These are phyloP conservation scores for Symbiodinium natans DNA, from an alignment of 73 alveolate species.

Conservation along the genomic window DNA sequence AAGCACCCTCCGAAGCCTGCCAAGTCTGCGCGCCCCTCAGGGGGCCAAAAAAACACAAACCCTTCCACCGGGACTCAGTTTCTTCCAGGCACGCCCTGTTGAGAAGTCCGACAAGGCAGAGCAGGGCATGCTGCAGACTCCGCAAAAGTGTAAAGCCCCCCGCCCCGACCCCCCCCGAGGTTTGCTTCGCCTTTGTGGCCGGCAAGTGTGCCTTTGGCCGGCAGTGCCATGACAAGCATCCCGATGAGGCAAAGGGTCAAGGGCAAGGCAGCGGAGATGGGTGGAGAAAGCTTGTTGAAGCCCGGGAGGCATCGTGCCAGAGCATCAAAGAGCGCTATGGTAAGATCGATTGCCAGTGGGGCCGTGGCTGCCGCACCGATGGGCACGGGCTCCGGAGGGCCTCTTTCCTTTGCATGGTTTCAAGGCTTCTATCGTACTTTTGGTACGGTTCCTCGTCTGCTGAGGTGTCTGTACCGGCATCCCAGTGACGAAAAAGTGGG, in stretches of 20 bases:
- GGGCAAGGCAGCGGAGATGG: background rate
- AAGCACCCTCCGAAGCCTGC: constrained; percentile 90
- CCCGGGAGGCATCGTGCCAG: constrained; percentile 42
- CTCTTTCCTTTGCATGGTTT: no score
- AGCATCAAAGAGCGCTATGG: constrained; percentile 73
- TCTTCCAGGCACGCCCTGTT: background rate
- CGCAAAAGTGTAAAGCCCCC: no score
- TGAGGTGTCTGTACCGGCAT: constrained; percentile 78
- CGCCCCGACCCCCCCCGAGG: background rate
- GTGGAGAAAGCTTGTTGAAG: background rate
- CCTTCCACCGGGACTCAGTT: no score
- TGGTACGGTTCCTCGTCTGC: no score
- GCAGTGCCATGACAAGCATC: constrained; percentile 91
- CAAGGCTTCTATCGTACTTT: no score
- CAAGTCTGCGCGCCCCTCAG: constrained; percentile 21
- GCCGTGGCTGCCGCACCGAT: constrained; percentile 64
- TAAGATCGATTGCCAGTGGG: constrained; percentile 93
- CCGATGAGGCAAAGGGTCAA: constrained; percentile 72
- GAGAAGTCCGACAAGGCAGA: constrained; percentile 90
- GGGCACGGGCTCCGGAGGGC: no score
- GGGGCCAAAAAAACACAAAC: background rate
- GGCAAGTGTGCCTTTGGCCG: constrained; percentile 89
- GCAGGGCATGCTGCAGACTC: background rate
- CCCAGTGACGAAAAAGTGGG: constrained; percentile 69
- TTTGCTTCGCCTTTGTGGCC: constrained; percentile 82